These are phyloP conservation scores for Talaromyces sp. DNA, from an alignment of 2,329 filamentous ascomycete genomes.

Conservation along the genomic window DNA sequence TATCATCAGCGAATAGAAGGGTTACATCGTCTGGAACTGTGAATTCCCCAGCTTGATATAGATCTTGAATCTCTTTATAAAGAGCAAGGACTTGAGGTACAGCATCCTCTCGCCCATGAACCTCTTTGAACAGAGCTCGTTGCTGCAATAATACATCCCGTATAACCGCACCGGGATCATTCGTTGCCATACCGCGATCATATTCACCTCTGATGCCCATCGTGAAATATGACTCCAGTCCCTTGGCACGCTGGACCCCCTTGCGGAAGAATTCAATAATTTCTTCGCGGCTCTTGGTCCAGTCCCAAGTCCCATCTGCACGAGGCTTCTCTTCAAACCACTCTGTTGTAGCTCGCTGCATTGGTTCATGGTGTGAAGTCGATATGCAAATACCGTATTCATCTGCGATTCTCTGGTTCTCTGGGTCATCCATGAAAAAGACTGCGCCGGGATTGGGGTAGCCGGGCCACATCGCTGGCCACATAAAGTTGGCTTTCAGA, in stretches of 20 bases:
- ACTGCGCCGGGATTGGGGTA: slow-evolving; percentile 55
- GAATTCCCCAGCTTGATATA: slow-evolving; percentile 60
- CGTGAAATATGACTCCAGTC: slow-evolving; percentile 69
- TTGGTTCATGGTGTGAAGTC: slow-evolving; percentile 73
- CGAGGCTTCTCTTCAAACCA: slow-evolving; percentile 33
- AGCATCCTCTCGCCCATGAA: slow-evolving; percentile 53
- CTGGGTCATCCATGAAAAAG: slow-evolving; percentile 71
- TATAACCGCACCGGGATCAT: slow-evolving; percentile 18
- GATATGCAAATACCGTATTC: slow-evolving; percentile 75
- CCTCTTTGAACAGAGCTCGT: slow-evolving; percentile 59
- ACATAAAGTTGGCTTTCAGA: slow-evolving; percentile 72
- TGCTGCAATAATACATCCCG: slow-evolving; percentile 59
- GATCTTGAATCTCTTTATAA: slow-evolving; percentile 74
- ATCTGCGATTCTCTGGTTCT: slow-evolving; percentile 69
- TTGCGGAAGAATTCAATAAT: slow-evolving; percentile 70
- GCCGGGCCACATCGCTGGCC: slow-evolving; percentile 67
- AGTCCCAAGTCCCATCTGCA: slow-evolving; percentile 64
- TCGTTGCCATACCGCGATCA: slow-evolving; percentile 16
- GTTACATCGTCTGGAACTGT: slow-evolving; percentile 67
- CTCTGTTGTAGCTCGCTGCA: slow-evolving; percentile 60
- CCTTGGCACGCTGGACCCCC: slow-evolving; percentile 65
- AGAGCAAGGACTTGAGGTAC: slow-evolving; percentile 73
- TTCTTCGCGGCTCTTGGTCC: slow-evolving; percentile 68
- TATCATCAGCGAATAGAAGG: slow-evolving; percentile 70
- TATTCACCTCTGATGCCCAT: slow-evolving; percentile 63